Base-by-base conservation (phyloP, 1,284 basidiomycete species). In the Ceratobasidium sp. region DNA sequence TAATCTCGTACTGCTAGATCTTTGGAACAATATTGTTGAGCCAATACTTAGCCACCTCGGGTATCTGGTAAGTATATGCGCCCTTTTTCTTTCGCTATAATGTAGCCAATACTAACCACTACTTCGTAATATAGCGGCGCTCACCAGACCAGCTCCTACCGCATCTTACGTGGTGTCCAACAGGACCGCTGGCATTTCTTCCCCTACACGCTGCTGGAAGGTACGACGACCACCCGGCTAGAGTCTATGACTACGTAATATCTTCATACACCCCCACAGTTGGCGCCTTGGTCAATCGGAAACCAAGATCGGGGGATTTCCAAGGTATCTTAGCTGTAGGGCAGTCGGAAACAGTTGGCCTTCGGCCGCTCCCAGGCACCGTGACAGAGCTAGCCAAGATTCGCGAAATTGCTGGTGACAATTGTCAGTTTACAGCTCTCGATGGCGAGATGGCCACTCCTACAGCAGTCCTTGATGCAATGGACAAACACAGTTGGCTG, bases 231-330 rank as follows among this genome's bases (percentile, higher is more conserved):
- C 64, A n/a, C 12, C 13, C 10, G n/a, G n/a, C n/a, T n/a, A n/a
- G n/a, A n/a, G n/a, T 26, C 39, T 44, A 15, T 28, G 64, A 67
- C 23, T 46, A 44, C 15, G 64, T 44, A n/a, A n/a, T 67, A 7
- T 67, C 64, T 3, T 67, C 64, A 15, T 67, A 67, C 64, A 67
- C 64, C 15, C 64, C 6, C 39, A 44, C 42, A 67, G 39, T n/a
- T 28, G 26, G 12, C 18, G 20, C 64, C 55, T 20, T 20, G 18
- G 5, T 20, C 5, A n/a, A 6, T 5, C 5, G 7, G 20, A 9
- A 4, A 7, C 5, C n/a, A 12, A 9, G 3, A 9, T 40, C 60
- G n/a, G n/a, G n/a, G n/a, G n/a, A n/a, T n/a, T n/a, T n/a, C n/a
- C n/a, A n/a, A n/a, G n/a, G n/a, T 20, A 26, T 10, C 20, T 7